Evolutionary conservation across 176 grass and related monocot species (phyloP).

Genomic region (Triticum dicoccoides): DNA sequence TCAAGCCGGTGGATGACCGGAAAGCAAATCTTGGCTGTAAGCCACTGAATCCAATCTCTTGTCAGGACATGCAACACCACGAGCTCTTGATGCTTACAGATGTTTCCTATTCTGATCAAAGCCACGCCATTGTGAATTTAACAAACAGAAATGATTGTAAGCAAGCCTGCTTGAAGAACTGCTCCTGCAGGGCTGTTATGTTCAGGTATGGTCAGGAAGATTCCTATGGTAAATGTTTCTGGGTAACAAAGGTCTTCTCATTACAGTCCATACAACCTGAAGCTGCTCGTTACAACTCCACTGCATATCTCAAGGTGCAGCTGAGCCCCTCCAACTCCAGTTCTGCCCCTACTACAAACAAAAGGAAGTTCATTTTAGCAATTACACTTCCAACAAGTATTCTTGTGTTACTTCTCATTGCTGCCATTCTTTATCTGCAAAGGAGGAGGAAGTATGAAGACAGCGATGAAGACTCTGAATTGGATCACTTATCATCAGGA

Average conservation of each 20-base stretch:
- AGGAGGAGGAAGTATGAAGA: constrained; percentile 7
- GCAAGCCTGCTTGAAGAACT: neutral
- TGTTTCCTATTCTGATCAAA: neutral
- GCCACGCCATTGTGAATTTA: neutral
- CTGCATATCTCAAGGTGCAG: neutral
- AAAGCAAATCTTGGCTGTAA: neutral
- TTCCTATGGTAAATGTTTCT: neutral
- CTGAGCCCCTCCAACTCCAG: neutral
- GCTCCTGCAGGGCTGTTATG: neutral
- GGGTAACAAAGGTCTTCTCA: neutral
- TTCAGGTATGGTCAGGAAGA: neutral
- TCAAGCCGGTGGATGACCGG: neutral
- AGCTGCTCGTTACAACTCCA: neutral
- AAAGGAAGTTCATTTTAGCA: neutral
- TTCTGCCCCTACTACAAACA: neutral
- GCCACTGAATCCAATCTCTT: neutral
- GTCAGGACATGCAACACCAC: neutral
- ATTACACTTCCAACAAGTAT: neutral
- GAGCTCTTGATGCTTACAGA: neutral
- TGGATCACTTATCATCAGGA: constrained; percentile 7
- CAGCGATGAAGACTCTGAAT: neutral
- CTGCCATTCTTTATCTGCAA: neutral
- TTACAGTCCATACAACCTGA: neutral
- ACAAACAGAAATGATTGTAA: neutral
- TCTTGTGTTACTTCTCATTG: neutral